Evolutionary conservation across 768 basidiomycete species (phyloP).

Genomic region (Rhodotorula paludigena): DNA sequence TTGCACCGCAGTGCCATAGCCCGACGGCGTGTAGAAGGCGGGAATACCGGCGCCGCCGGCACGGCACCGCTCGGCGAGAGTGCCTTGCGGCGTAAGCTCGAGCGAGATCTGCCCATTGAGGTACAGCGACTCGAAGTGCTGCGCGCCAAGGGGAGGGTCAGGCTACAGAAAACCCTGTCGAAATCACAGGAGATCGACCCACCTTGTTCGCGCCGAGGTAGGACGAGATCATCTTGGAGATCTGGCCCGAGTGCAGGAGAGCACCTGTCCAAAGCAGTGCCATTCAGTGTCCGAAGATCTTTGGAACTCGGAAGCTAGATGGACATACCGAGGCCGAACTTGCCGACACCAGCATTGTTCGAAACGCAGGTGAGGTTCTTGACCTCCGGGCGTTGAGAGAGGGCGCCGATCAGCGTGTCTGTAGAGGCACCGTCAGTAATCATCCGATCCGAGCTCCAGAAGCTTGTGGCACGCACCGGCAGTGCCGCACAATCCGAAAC

Average conservation of each 20-base stretch:
- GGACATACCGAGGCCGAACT: slow-evolving; percentile 40
- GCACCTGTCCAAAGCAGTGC: slow-evolving; percentile 55
- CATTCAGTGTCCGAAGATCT: neutral
- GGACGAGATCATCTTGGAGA: slow-evolving; percentile 77
- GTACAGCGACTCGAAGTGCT: slow-evolving; percentile 75
- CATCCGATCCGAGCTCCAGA: no score
- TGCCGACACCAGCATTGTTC: slow-evolving; percentile 65
- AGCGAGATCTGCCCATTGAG: slow-evolving; percentile 69
- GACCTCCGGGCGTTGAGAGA: slow-evolving; percentile 70
- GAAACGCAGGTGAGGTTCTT: slow-evolving; percentile 72
- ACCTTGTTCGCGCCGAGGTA: slow-evolving; percentile 64
- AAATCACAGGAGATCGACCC: slow-evolving; percentile 45
- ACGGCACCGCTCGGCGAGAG: slow-evolving; percentile 77
- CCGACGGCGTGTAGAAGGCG: slow-evolving; percentile 89
- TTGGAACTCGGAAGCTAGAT: no score
- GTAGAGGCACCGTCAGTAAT: neutral
- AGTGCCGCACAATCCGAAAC: slow-evolving; percentile 83
- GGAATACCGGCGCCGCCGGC: slow-evolving; percentile 87
- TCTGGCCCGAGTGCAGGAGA: slow-evolving; percentile 66
- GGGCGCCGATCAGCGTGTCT: slow-evolving; percentile 78
- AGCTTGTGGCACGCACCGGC: slow-evolving; percentile 68
- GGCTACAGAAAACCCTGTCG: no score
- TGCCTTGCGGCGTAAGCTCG: slow-evolving; percentile 88
- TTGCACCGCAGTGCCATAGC: slow-evolving; percentile 47
- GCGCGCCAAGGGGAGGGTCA: no score